These are phyloP conservation scores for Emergomyces pasteurianus DNA, from an alignment of 2,329 filamentous ascomycete genomes.

Conservation along the genomic window DNA sequence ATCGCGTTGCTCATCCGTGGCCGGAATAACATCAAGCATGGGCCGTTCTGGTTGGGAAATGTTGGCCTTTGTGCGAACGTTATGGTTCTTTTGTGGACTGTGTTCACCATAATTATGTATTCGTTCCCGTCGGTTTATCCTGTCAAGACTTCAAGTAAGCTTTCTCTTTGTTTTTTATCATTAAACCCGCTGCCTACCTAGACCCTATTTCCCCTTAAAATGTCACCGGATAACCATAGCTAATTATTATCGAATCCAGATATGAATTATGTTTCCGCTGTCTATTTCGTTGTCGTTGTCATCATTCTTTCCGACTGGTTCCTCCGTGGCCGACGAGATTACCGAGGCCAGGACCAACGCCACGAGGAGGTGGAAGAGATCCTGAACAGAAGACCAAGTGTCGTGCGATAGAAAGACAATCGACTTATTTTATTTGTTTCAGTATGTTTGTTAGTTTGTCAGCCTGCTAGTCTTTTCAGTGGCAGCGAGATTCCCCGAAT, in stretches of 20 bases:
- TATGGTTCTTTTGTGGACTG: conserved; percentile 36
- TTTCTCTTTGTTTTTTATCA: neutral
- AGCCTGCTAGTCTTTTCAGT: neutral
- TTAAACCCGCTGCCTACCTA: too few species aligned
- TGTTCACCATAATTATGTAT: conserved; percentile 38
- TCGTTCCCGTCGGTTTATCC: conserved; percentile 29
- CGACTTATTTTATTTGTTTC: neutral
- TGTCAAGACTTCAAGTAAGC: conserved; percentile 25
- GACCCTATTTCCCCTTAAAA: too few species aligned
- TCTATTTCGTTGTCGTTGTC: conserved; percentile 24
- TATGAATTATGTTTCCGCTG: conserved; percentile 34
- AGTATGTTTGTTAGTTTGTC: neutral
- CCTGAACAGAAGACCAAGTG: neutral
- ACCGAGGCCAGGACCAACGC: conserved; percentile 17
- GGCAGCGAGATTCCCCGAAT: too few species aligned
- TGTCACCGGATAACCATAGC: too few species aligned
- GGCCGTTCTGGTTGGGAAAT: conserved; percentile 38
- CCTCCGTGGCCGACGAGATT: conserved; percentile 19
- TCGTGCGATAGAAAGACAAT: neutral
- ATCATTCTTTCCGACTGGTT: conserved; percentile 28
- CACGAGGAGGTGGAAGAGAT: conserved; percentile 13
- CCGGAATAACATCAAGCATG: conserved; percentile 33
- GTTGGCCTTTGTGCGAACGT: conserved; percentile 33
- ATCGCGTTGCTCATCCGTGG: conserved; percentile 35
- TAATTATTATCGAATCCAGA: conserved; percentile 12